A percentile compares a stretch with the other conserved stretches of the same genome.
Evolutionary conservation across 345 rosid genomes (phyloP).

Genomic region (Limnanthes douglasii): DNA sequence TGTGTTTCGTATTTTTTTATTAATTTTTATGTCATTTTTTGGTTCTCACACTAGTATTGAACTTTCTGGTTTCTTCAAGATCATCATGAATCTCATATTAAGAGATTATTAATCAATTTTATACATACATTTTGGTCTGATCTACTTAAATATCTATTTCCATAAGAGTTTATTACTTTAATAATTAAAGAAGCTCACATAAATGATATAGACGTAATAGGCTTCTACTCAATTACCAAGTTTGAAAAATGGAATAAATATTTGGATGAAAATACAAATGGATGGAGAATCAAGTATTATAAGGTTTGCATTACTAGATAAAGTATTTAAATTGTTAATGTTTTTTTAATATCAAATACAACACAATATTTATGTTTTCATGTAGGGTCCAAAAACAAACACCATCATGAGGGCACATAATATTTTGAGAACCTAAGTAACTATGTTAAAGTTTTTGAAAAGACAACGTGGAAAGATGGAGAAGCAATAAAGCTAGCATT

Average conservation of each 20-base stretch:
- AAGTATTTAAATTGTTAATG: no score
- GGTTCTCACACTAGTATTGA: no score
- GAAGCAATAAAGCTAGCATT: slow-evolving; percentile 94
- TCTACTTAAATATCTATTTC: slow-evolving; percentile 65
- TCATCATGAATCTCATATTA: slow-evolving; percentile 95
- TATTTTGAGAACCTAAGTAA: slow-evolving; percentile 40
- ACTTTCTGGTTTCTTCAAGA: no score
- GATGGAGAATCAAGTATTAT: slow-evolving; percentile 87
- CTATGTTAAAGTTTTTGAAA: no score
- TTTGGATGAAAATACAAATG: slow-evolving; percentile 39
- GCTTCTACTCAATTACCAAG: slow-evolving; percentile 91
- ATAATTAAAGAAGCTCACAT: slow-evolving; percentile 80
- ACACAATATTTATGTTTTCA: no score
- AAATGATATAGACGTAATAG: slow-evolving; percentile 22
- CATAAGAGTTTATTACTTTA: slow-evolving; percentile 89
- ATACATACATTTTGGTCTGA: slow-evolving; percentile 97
- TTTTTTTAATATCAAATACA: no score
- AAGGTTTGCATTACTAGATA: no score
- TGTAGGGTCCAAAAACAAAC: slow-evolving; percentile 99
- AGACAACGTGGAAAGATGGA: slow-evolving; percentile 65
- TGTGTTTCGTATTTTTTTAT: no score
- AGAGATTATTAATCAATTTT: slow-evolving; percentile 84
- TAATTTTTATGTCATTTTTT: no score
- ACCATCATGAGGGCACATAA: slow-evolving; percentile 56
- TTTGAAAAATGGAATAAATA: slow-evolving; percentile 79